A percentile compares a stretch with the other conserved stretches of the same genome.
phyloP scores from a whole-genome alignment of 78 protist genomes.

The Dictyostelium firmibasis region DNA sequence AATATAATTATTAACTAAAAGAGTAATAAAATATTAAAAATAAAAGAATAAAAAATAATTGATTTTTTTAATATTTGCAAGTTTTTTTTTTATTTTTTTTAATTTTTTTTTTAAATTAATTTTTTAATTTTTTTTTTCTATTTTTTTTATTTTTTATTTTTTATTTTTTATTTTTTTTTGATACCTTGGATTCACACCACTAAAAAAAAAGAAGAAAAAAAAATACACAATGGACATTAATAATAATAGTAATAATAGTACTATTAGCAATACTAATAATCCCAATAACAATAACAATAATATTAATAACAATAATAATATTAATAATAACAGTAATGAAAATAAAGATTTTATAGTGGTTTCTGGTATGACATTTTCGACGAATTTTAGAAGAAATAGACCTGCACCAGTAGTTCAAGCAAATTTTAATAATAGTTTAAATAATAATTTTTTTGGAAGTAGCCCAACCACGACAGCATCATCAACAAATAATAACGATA shows the following conservation, averaged over 20 bases:
- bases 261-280: neutral
- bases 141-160: neutral
- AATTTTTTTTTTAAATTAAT: neutral
- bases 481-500: neutral
- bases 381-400: conserved; percentile 1
- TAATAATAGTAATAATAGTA: neutral
- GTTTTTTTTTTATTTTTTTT: conserved; percentile 10
- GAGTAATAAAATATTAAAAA: too few species aligned
- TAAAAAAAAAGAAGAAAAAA: neutral
- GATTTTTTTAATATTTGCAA: too few species aligned
- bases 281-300: neutral
- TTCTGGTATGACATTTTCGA: conserved; percentile 29
- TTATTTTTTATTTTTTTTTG: neutral
- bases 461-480: neutral
- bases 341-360: conserved; percentile 7
- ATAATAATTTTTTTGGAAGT: neutral
- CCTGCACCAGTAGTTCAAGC: neutral
- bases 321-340: neutral
- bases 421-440: neutral
- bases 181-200: neutral
- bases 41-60: too few species aligned
- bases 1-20: too few species aligned
- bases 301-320: neutral
- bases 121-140: neutral
- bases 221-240: neutral